Percentiles rank a stretch among this genome's conserved stretches.
These are phyloP conservation scores for Aspergillus novoparasiticus DNA, from an alignment of 2,329 filamentous ascomycete species.

Conservation along the genomic window DNA sequence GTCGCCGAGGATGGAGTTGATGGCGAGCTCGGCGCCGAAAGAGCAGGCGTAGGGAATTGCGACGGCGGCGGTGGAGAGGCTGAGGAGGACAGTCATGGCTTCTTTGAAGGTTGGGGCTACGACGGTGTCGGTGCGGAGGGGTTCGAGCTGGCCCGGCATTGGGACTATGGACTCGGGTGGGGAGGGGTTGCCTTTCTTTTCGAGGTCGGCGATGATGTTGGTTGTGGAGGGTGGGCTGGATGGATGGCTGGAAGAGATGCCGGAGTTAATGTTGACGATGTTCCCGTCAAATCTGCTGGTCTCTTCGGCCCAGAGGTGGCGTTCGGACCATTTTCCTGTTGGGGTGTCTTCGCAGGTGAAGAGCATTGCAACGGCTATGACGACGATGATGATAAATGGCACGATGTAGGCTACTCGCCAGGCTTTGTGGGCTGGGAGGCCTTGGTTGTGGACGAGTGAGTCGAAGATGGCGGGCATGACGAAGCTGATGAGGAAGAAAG, in stretches of 20 bases:
- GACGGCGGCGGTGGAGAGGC: slow-evolving; percentile 57
- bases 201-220: slow-evolving; percentile 28
- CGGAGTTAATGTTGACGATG: slow-evolving; percentile 33
- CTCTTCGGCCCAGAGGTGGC: slow-evolving; percentile 60
- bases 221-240: slow-evolving; percentile 29
- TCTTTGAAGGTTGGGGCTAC: slow-evolving; percentile 65
- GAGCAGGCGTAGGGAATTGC: slow-evolving; percentile 61
- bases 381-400: slow-evolving; percentile 74
- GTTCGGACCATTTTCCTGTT: slow-evolving; percentile 77
- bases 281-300: slow-evolving; percentile 25
- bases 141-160: slow-evolving; percentile 51
- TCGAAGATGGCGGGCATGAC: slow-evolving; percentile 90
- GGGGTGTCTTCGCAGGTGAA: slow-evolving; percentile 79
- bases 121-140: slow-evolving; percentile 61
- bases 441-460: slow-evolving; percentile 64
- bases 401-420: slow-evolving; percentile 87
- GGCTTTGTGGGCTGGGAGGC: slow-evolving; percentile 66
- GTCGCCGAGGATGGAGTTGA: slow-evolving; percentile 62
- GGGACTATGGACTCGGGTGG: slow-evolving; percentile 41
- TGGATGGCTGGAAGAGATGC: slow-evolving; percentile 23
- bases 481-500: slow-evolving; percentile 52
- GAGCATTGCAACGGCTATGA: slow-evolving; percentile 68
- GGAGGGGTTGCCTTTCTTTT: slow-evolving; percentile 36
- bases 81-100: slow-evolving; percentile 62
- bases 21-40: slow-evolving; percentile 62